Conservation (phyloP, 1,284 basidiomycete species). For the Ganoderma lingzhi region DNA sequence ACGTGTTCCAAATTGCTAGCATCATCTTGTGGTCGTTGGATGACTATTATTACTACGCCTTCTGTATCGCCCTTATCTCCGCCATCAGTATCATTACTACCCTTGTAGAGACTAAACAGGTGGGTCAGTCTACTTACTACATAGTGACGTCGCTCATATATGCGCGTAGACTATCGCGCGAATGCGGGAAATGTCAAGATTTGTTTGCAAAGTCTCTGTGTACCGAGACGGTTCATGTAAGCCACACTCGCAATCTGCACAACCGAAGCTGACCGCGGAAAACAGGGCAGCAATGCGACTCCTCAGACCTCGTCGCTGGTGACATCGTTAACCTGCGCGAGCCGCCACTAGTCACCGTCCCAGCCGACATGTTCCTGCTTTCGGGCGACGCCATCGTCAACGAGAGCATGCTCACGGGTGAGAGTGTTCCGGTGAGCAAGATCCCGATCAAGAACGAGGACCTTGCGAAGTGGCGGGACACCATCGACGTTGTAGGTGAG, state of each 20-base stretch:
- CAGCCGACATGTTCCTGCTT: constrained; percentile 92
- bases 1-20: constrained; percentile 98
- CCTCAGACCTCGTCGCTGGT: constrained; percentile 88
- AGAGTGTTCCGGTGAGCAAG: constrained; percentile 95
- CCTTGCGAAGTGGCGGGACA: constrained; percentile 74
- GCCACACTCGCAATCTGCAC: constrained; percentile 38
- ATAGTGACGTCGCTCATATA: not conserved
- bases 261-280: not conserved
- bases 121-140: constrained; percentile 35
- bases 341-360: constrained; percentile 79
- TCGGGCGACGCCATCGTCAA: constrained; percentile 98
- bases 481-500: constrained; percentile 73
- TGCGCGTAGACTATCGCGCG: constrained; percentile 83
- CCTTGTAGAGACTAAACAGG: constrained; percentile 92
- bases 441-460: constrained; percentile 79
- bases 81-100: constrained; percentile 88
- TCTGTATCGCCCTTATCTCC: constrained; percentile 96
- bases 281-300: constrained; percentile 79
- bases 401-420: constrained; percentile 98
- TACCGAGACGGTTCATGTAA: constrained; percentile 80
- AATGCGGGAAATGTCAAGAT: constrained; percentile 97
- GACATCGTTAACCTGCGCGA: constrained; percentile 92
- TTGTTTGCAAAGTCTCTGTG: constrained; percentile 84
- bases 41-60: constrained; percentile 97
- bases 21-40: constrained; percentile 95